Percentiles rank a stretch among this genome's conserved stretches.
phyloP scores from a whole-genome alignment of 1,139 yeast genomes.

The Hyphopichia pseudoburtonii region DNA sequence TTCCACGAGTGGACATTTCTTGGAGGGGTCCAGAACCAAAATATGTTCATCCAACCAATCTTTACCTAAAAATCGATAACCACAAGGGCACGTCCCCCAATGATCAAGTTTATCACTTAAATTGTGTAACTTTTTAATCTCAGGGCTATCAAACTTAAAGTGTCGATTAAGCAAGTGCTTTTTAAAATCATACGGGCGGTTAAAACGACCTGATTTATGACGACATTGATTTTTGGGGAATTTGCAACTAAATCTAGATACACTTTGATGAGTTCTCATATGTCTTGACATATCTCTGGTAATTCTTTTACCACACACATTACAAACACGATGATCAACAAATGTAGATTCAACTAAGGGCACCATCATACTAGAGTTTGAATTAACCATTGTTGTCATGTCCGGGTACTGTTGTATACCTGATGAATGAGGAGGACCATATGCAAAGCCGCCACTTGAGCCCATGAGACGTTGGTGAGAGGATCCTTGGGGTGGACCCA shows the following conservation, averaged over 20 bases:
- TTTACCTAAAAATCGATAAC: conserved; percentile 46
- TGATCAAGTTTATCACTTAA: conserved; percentile 53
- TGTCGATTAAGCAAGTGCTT: conserved; percentile 66
- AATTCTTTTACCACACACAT: conserved; percentile 56
- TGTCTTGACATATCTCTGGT: conserved; percentile 66
- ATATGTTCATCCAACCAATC: conserved; percentile 62
- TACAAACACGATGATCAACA: conserved; percentile 40
- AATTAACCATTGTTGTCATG: conserved; percentile 41
- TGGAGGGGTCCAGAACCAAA: conserved; percentile 27
- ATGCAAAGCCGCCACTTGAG: no score
- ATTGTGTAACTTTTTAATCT: conserved; percentile 49
- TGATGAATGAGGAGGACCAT: not conserved
- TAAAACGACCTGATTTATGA: conserved; percentile 63
- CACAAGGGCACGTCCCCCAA: conserved; percentile 61
- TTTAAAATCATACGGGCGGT: conserved; percentile 69
- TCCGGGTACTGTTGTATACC: conserved; percentile 31
- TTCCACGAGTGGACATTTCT: conserved; percentile 31
- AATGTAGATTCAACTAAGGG: conserved; percentile 39
- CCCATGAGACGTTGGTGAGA: no score
- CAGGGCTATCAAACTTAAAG: conserved; percentile 53
- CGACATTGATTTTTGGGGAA: conserved; percentile 56
- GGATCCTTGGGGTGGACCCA: not conserved
- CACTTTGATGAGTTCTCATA: conserved; percentile 60
- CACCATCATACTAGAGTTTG: conserved; percentile 31
- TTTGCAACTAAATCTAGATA: conserved; percentile 58